Percentiles rank a stretch among this genome's conserved stretches.
These are phyloP conservation scores for Gossypium arboreum DNA, from an alignment of 345 rosid species.

Conservation along the genomic window DNA sequence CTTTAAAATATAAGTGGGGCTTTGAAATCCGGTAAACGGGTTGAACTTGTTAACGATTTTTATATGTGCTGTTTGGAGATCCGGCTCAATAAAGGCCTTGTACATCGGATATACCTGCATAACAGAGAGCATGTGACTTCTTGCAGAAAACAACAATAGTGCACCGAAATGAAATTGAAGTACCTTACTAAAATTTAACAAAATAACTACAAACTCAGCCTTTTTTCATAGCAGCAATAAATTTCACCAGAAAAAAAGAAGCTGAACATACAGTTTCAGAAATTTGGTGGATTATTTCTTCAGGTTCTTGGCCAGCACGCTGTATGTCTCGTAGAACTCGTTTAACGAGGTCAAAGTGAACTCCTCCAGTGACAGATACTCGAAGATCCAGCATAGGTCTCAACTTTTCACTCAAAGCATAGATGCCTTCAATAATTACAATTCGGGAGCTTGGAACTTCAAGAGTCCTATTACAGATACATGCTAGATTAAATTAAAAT, in stretches of 20 bases:
- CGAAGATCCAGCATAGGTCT: slow-evolving; percentile 84
- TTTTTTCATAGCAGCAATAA: background rate
- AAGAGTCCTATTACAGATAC: slow-evolving; percentile 52
- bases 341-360: slow-evolving; percentile 99
- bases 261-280: slow-evolving; percentile 76
- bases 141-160: slow-evolving; percentile 6
- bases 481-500: slow-evolving; percentile 16
- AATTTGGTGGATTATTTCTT: slow-evolving; percentile 95
- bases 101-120: slow-evolving; percentile 97
- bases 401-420: slow-evolving; percentile 86
- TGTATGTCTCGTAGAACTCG: slow-evolving; percentile 95
- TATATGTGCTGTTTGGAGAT: slow-evolving; percentile 94
- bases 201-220: background rate
- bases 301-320: slow-evolving; percentile 97
- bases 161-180: background rate
- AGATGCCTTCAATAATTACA: slow-evolving; percentile 90
- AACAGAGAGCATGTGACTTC: slow-evolving; percentile 16
- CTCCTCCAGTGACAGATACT: slow-evolving; percentile 90
- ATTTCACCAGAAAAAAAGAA: background rate
- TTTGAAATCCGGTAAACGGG: slow-evolving; percentile 94
- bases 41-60: slow-evolving; percentile 90
- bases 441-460: slow-evolving; percentile 90
- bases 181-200: background rate
- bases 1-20: slow-evolving; percentile 95
- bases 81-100: slow-evolving; percentile 98